Percentiles rank a stretch among this genome's conserved stretches.
Evolutionary conservation across 768 basidiomycete genomes (phyloP).

Genomic region (Saitozyma podzolica): DNA sequence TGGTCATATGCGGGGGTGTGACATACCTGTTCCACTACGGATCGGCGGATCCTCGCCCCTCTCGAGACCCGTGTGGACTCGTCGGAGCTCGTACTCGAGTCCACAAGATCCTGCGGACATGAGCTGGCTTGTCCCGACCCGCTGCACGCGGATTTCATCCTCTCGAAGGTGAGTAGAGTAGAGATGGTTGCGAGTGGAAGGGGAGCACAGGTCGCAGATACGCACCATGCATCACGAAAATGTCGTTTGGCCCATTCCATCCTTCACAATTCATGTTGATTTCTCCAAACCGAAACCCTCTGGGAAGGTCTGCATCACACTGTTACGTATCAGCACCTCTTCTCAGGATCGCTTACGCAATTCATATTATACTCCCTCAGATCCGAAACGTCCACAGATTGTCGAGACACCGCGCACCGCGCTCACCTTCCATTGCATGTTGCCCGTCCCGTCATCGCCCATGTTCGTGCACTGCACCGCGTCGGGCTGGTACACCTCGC

Average conservation of each 20-base stretch:
- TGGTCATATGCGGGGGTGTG: no score
- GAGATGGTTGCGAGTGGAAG: neutral
- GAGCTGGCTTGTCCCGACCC: no score
- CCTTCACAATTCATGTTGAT: slow-evolving; percentile 90
- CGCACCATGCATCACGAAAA: slow-evolving; percentile 78
- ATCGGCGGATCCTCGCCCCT: slow-evolving; percentile 25
- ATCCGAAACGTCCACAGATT: neutral
- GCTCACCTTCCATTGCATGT: slow-evolving; percentile 87
- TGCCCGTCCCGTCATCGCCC: slow-evolving; percentile 68
- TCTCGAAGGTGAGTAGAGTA: no score
- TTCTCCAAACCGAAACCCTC: slow-evolving; percentile 74
- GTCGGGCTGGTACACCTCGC: slow-evolving; percentile 74
- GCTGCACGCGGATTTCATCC: no score
- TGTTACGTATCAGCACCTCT: slow-evolving; percentile 45
- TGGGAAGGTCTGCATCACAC: slow-evolving; percentile 89
- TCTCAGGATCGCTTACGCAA: no score
- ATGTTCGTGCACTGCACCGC: slow-evolving; percentile 80
- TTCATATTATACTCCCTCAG: no score
- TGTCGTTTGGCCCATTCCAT: slow-evolving; percentile 78
- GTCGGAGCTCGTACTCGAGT: slow-evolving; percentile 76
- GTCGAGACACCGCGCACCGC: no score
- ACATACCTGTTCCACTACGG: slow-evolving; percentile 19
- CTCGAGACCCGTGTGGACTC: slow-evolving; percentile 55
- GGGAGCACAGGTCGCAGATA: slow-evolving; percentile 2
- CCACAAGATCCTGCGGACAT: slow-evolving; percentile 72